A percentile compares a stretch with the other conserved stretches of the same genome.
Conservation (phyloP, 1,284 basidiomycete genomes). For the Sphagnurus paluster region DNA sequence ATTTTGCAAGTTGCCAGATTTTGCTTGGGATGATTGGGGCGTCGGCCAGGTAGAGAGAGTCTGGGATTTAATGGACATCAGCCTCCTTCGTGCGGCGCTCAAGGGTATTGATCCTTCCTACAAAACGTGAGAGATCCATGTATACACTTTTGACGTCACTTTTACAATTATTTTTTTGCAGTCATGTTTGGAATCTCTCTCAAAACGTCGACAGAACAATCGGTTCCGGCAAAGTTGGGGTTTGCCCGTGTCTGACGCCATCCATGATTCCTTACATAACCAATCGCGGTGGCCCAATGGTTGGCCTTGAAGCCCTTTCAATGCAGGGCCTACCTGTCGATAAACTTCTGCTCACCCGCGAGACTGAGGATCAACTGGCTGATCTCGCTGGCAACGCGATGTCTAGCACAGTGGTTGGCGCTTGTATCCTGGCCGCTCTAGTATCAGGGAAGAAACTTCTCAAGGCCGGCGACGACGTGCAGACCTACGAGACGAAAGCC, state of each 20-base stretch:
- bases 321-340: slow-evolving; percentile 94
- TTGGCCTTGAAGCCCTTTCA: slow-evolving; percentile 89
- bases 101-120: slow-evolving; percentile 82
- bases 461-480: slow-evolving; percentile 59
- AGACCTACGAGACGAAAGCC: slow-evolving; percentile 64
- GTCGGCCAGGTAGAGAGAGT: slow-evolving; percentile 90
- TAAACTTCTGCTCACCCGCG: slow-evolving; percentile 88
- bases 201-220: slow-evolving; percentile 94
- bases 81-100: slow-evolving; percentile 77
- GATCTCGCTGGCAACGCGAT: slow-evolving; percentile 97
- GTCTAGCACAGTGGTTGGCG: slow-evolving; percentile 94
- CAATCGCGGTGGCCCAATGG: slow-evolving; percentile 94
- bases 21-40: slow-evolving; percentile 95
- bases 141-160: not conserved
- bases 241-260: slow-evolving; percentile 91
- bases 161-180: slow-evolving; percentile 28
- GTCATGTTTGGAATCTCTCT: slow-evolving; percentile 94
- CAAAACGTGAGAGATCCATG: slow-evolving; percentile 66
- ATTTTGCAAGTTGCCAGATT: slow-evolving; percentile 85
- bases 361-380: slow-evolving; percentile 91
- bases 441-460: slow-evolving; percentile 66
- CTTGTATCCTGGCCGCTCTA: slow-evolving; percentile 85
- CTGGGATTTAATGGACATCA: slow-evolving; percentile 94
- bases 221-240: slow-evolving; percentile 78
- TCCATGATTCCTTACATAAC: slow-evolving; percentile 97